Evolutionary conservation across 2,329 filamentous ascomycete species (phyloP), one percentile per base, ranked within the genome.

Genomic region (Lecanicillium sp.): DNA sequence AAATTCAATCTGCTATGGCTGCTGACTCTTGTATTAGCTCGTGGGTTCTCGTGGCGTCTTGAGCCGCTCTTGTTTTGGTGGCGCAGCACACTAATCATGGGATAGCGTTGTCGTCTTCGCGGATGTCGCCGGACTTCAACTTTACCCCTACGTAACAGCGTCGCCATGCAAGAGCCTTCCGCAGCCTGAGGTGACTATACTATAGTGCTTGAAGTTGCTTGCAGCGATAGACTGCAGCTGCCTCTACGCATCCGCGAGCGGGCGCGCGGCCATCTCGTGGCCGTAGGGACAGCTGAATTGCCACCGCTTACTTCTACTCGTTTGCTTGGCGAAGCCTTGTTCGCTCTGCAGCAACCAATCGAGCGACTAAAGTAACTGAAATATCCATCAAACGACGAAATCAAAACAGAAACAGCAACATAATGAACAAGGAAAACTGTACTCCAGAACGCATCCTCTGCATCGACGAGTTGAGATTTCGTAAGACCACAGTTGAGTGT

Each of bases 351-450:
- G 11, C 27, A 30, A 37, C 29, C 17, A 17, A 23, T 27, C 8
- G 3, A 26, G 20, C 5, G 35, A 33, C 44, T 58, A 58, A 54
- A 50, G 56, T 41, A 49, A 29, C 38, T 27, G 54, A 54, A 50
- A 50, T 50, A 50, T 44, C 49, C 45, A 54, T 43, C 49, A 55
- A 53, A 37, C 48, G 52, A 47, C 44, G 39, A 37, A 54, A 52
- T 44, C 37, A 52, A 44, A 55, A 56, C 61, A 60, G 51, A 54
- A 60, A 60, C 60, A 54, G 53, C 52, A 52, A 56, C 48, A 57
- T 59, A 63, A 61, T 24, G 30, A 51, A 50, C 30, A 50, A 44
- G 38, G 48, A 47, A 44, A 52, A 43, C 5, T 33, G 39, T 10
- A 24, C 19, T 37, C 26, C 37, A 36, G 38, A 42, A 30, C 45